Evolutionary conservation across 495 filamentous ascomycete genomes (phyloP).

Genomic region (Hypoxylon fragiforme): DNA sequence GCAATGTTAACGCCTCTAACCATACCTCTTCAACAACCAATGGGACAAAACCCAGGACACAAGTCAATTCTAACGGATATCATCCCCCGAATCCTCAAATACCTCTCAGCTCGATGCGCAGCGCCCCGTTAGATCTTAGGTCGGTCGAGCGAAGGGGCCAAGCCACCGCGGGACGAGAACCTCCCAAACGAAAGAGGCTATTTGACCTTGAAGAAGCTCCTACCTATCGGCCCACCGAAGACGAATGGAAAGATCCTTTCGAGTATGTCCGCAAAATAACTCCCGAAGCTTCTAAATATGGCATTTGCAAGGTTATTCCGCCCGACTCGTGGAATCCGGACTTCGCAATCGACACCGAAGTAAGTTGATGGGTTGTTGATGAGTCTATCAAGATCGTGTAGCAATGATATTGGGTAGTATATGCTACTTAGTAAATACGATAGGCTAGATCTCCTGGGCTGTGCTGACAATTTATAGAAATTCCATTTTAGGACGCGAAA

Average conservation of each 20-base stretch:
- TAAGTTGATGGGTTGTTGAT: conserved; percentile 49
- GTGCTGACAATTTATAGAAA: conserved; percentile 57
- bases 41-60: conserved; percentile 47
- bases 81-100: conserved; percentile 53
- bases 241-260: conserved; percentile 93
- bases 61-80: conserved; percentile 55
- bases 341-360: conserved; percentile 97
- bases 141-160: conserved; percentile 91
- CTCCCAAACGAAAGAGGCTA: conserved; percentile 71
- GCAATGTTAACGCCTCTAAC: conserved; percentile 33
- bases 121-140: conserved; percentile 73
- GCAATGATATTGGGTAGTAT: background rate
- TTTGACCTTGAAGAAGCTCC: conserved; percentile 90
- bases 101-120: conserved; percentile 56
- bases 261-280: conserved; percentile 89
- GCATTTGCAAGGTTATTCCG: conserved; percentile 92
- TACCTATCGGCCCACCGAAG: conserved; percentile 84
- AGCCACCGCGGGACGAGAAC: conserved; percentile 72
- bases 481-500: conserved; percentile 97
- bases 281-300: conserved; percentile 80
- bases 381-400: background rate
- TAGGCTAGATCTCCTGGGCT: background rate
- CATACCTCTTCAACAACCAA: conserved; percentile 40
- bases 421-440: background rate
- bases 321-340: conserved; percentile 91